These are phyloP conservation scores for Boletus pseudopeckii DNA, from an alignment of 768 basidiomycete genomes.

Conservation along the genomic window DNA sequence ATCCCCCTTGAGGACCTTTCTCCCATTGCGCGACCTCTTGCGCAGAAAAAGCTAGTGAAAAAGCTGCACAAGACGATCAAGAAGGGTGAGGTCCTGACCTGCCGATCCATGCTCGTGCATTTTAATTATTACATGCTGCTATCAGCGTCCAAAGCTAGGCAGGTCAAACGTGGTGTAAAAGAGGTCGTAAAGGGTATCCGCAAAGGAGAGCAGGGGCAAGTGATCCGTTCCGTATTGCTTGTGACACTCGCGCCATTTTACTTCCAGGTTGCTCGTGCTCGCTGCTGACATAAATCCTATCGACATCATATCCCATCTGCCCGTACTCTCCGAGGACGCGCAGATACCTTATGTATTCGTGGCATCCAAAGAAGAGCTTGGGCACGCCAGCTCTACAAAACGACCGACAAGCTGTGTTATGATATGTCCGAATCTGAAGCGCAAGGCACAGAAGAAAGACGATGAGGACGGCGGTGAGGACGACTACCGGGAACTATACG, in stretches of 20 bases:
- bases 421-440: constrained; percentile 81
- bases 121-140: not conserved
- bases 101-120: not conserved
- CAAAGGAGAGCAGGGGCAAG: constrained; percentile 95
- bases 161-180: constrained; percentile 97
- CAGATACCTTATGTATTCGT: constrained; percentile 89
- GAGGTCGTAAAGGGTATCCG: constrained; percentile 97
- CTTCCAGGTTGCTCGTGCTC: constrained; percentile 73
- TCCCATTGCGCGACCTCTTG: constrained; percentile 92
- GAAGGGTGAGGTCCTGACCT: constrained; percentile 53
- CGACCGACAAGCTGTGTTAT: constrained; percentile 98
- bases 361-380: constrained; percentile 91
- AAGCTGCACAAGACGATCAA: constrained; percentile 94
- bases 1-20: constrained; percentile 81
- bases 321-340: constrained; percentile 91
- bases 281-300: constrained; percentile 98
- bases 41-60: constrained; percentile 89
- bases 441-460: constrained; percentile 60
- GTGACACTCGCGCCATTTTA: constrained; percentile 3
- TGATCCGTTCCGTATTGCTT: constrained; percentile 9
- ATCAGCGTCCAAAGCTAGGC: constrained; percentile 87
- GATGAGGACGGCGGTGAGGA: constrained; percentile 67
- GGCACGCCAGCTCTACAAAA: constrained; percentile 93
- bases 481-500: constrained; percentile 84
- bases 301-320: constrained; percentile 97